Evolutionary conservation across 169 alveolate genomes (phyloP).

Genomic region (Plasmodium relictum): DNA sequence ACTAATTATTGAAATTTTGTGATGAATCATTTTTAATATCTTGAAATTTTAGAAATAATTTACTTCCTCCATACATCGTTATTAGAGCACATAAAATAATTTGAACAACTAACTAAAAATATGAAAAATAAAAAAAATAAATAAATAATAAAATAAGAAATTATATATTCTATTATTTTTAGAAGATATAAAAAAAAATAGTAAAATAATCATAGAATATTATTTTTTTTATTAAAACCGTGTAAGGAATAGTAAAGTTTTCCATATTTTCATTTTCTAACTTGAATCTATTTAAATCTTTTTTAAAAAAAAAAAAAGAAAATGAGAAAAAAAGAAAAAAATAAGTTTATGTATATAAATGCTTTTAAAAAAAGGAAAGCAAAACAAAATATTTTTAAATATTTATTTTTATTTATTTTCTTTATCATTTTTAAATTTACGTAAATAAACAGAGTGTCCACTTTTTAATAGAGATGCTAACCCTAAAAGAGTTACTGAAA

Average conservation of each 20-base stretch:
- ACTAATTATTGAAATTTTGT: conserved; percentile 36
- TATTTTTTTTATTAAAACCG: conserved; percentile 10
- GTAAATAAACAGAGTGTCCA: conserved; percentile 58
- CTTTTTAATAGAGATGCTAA: conserved; percentile 53
- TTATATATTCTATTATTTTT: too few relatives aligned
- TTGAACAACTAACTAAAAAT: conserved; percentile 38
- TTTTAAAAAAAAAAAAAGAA: neutral
- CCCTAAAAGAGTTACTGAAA: conserved; percentile 40
- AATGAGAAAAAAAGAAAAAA: neutral
- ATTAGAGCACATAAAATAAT: conserved; percentile 51
- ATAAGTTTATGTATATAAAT: neutral
- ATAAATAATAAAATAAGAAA: neutral
- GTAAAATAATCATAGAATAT: neutral
- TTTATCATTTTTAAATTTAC: conserved; percentile 13
- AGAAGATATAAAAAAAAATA: neutral
- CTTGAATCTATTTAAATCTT: conserved; percentile 41
- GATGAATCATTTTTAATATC: conserved; percentile 6
- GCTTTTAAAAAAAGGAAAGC: neutral
- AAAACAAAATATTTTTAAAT: too few relatives aligned
- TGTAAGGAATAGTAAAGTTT: conserved; percentile 29
- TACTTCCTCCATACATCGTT: conserved; percentile 74
- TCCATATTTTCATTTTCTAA: conserved; percentile 51
- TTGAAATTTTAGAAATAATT: conserved; percentile 29
- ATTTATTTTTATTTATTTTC: neutral
- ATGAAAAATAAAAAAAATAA: neutral